These are phyloP conservation scores for Phaseolus lunatus DNA, from an alignment of 306 rosid species.

Conservation along the genomic window DNA sequence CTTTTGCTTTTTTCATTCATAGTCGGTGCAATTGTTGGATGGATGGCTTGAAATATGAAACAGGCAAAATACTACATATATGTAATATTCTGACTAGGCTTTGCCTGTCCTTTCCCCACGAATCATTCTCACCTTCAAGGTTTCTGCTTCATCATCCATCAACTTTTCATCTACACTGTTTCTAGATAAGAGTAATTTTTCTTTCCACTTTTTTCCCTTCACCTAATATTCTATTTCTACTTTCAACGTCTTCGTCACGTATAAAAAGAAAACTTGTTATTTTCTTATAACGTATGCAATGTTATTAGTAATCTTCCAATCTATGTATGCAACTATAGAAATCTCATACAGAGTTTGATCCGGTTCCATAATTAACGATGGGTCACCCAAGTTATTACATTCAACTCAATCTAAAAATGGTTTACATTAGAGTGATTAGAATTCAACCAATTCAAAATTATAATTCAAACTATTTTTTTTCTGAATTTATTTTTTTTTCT, in stretches of 20 bases:
- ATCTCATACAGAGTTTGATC: no score
- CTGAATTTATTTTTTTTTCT: no score
- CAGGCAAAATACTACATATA: slow-evolving; percentile 5
- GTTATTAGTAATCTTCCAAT: no score
- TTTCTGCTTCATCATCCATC: background rate
- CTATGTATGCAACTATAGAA: no score
- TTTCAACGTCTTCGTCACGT: slow-evolving; percentile 9
- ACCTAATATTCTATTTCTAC: slow-evolving; percentile 38
- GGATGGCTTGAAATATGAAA: slow-evolving; percentile 39
- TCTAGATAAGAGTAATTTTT: slow-evolving; percentile 33
- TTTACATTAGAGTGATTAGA: no score
- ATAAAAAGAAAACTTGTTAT: no score
- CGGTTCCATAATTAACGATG: no score
- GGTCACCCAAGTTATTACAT: no score
- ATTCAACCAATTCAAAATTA: no score
- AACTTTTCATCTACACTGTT: slow-evolving; percentile 32
- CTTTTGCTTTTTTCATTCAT: slow-evolving; percentile 51
- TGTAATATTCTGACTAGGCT: slow-evolving; percentile 50
- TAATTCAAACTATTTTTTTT: no score
- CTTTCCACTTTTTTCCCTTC: slow-evolving; percentile 37
- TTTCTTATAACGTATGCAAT: no score
- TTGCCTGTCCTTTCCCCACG: slow-evolving; percentile 43
- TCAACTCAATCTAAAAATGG: no score
- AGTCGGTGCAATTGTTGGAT: slow-evolving; percentile 69
- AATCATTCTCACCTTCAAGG: slow-evolving; percentile 29